Base-by-base conservation (phyloP, 768 basidiomycete genomes). In the Macrolepiota fuliginosa region DNA sequence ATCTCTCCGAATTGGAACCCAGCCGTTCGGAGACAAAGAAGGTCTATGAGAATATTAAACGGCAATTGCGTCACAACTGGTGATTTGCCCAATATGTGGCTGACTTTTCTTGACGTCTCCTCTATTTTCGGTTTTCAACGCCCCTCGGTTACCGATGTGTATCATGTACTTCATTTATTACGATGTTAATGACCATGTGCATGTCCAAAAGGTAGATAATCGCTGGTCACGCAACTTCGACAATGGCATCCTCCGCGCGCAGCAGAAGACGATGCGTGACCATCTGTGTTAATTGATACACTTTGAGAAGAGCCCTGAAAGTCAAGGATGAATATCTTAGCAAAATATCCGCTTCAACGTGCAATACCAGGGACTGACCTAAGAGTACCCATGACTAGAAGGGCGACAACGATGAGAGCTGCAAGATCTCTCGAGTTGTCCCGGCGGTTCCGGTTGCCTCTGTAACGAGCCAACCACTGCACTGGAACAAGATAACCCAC, bases 221-320 rank as follows among this genome's bases (percentile, higher is more conserved):
- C 19, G 15, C 29, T 35, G 17, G 24, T 77, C 71, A 84, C 4
- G 55, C 29, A 56, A 92, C 91, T 72, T 93, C 91, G 37, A 93
- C 75, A 62, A 93, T 92, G 2, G 86, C 88, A 71, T 91, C 88
- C 69, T 93, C 91, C 3, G 91, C 91, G 35, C 88, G 83, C 9
- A 85, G 76, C 36, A 93, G 76, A 22, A 89, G 57, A 24, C 84
- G 79, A 67, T 87, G 85, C 1, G 88, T 82, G 35, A 82, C 67
- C 37, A 69, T 76, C 68, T 89, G 80, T 1, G 89, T 92, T 35
- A 87, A 68, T 58, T 77, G 73, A 70, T 91, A 93, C 2, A 92
- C 87, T 64, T 88, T 81, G 68, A 81, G 83, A 32, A 93, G 68
- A 11, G 91, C 89, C 67, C 91, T 93, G 61, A 40, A 47, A 58